Evolutionary conservation across 1,284 basidiomycete species (phyloP), one percentile per base, ranked within the genome.

Genomic region (Tetrapyrgos nigripes): DNA sequence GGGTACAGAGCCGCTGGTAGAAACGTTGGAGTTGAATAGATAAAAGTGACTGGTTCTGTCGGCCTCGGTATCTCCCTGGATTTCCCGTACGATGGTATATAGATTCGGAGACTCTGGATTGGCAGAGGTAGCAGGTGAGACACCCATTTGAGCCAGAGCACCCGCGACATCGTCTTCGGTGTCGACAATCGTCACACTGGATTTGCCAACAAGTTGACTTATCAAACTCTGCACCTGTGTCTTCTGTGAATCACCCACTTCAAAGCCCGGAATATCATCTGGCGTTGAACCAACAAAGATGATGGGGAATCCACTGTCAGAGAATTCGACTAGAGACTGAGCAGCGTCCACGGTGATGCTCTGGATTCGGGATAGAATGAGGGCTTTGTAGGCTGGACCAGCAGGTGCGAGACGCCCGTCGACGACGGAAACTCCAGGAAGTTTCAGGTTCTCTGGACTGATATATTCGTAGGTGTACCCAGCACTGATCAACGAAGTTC

Each of bases 381-480:
- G 59, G 23, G 63, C 63, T 46, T 65, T 65, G n/a, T 65, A 65
- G 1, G 63, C 63, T 17, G 63, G 63, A 10, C 63, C 63, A 31
- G 33, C 26, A 11, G 55, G 21, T 3, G 61, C 57, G 31, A 65
- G 59, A 1, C 61, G 61, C 14, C 55, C 53, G 24, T 59, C 37
- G 37, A 56, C 35, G 26, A 62, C 61, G 11, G 57, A 61, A 10
- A 62, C 59, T 4, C 63, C 61, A 8, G 61, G 63, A 43, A 62
- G 61, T 43, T 62, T 61, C 14, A 65, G 26, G 37, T 62, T 65
- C 31, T 65, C 63, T 8, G 61, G 61, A 24, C 63, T 65, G 45
- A 61, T 59, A 31, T 65, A 65, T n/a, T 65, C 63, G 31, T 62
- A 65, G 3, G 63, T 58, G 26, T 61, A 65, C 9, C 63, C 63